Conservation (phyloP, 331 rosid species). For the Cydonia oblonga region DNA sequence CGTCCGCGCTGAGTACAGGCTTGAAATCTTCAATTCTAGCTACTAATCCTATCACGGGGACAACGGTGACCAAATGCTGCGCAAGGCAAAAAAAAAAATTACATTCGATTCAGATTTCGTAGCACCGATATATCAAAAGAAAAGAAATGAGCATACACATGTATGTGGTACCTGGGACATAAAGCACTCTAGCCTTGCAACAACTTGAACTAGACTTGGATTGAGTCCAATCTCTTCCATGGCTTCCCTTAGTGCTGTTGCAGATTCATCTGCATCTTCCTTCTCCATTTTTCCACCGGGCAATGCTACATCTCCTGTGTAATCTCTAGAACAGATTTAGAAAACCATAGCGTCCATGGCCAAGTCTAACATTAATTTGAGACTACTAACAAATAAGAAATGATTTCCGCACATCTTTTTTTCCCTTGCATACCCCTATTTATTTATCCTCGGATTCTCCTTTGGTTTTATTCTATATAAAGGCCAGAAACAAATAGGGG, state of each 20-base stretch:
- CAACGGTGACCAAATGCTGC: conserved; percentile 19
- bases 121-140: not conserved
- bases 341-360: not conserved
- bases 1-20: conserved; percentile 18
- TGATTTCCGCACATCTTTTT: no score
- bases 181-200: conserved; percentile 16
- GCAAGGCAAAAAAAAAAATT: not conserved
- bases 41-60: conserved; percentile 22
- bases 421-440: no score
- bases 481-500: no score
- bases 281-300: conserved; percentile 36
- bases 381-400: not conserved
- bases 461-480: no score
- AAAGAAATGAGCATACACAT: no score
- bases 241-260: conserved; percentile 29
- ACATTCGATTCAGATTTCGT: not conserved
- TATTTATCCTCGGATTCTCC: no score
- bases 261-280: conserved; percentile 23
- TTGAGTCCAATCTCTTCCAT: conserved; percentile 32
- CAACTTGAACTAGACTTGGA: conserved; percentile 20
- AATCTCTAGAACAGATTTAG: not conserved
- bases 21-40: conserved; percentile 13
- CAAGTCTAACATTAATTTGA: not conserved
- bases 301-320: conserved; percentile 32
- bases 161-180: conserved; percentile 13